phyloP scores from a whole-genome alignment of 2,329 filamentous ascomycete genomes.

The Oidium heveae region DNA sequence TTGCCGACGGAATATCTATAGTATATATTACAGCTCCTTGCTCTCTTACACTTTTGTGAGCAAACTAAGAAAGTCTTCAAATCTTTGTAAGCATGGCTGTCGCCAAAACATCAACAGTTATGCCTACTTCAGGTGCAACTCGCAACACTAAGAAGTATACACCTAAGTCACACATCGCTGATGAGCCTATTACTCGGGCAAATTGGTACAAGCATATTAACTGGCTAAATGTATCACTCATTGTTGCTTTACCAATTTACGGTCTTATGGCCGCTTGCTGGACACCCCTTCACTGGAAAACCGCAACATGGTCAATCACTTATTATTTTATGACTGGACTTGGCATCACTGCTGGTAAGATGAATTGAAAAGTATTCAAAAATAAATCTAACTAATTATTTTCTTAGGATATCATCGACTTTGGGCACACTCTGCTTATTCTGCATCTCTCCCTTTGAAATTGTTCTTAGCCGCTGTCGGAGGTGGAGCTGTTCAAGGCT shows the following conservation, averaged over 20 bases:
- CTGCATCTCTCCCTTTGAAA: slow-evolving; percentile 48
- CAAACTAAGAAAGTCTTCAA: neutral
- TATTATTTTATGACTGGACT: slow-evolving; percentile 73
- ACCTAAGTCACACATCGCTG: slow-evolving; percentile 52
- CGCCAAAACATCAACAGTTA: slow-evolving; percentile 8
- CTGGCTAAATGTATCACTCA: slow-evolving; percentile 72
- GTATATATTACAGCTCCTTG: neutral
- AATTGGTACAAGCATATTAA: slow-evolving; percentile 90
- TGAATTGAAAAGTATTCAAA: neutral
- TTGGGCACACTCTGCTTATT: slow-evolving; percentile 71
- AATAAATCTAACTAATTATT: neutral
- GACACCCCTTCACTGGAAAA: slow-evolving; percentile 49
- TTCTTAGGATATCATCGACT: slow-evolving; percentile 47
- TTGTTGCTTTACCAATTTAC: slow-evolving; percentile 48
- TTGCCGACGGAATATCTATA: neutral
- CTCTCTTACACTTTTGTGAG: neutral
- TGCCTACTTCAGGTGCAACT: slow-evolving; percentile 7
- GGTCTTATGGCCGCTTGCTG: slow-evolving; percentile 54
- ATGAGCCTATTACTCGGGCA: slow-evolving; percentile 49
- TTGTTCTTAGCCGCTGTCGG: slow-evolving; percentile 64
- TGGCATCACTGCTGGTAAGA: slow-evolving; percentile 51
- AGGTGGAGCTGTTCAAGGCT: slow-evolving; percentile 63
- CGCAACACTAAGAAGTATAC: slow-evolving; percentile 20
- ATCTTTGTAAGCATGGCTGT: neutral
- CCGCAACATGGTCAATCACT: slow-evolving; percentile 42